Conservation (phyloP, 495 filamentous ascomycete species). For the Penicillium canescens region DNA sequence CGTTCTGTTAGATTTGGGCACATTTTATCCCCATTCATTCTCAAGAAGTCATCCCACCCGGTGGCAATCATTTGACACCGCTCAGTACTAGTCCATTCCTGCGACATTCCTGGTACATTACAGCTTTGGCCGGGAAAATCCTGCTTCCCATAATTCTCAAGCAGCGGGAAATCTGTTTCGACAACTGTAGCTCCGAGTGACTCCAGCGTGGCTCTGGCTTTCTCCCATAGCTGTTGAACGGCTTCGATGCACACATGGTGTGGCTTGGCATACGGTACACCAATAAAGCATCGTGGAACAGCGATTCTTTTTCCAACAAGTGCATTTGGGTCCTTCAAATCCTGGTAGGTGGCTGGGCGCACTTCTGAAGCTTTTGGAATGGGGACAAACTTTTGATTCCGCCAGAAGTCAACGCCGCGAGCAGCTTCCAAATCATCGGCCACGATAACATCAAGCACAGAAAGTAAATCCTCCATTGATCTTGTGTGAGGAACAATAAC, state of each 20-base stretch:
- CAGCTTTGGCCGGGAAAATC: constrained; percentile 5
- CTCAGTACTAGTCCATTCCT: constrained; percentile 1
- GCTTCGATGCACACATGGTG: constrained; percentile 3
- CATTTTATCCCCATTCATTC: constrained; percentile 5
- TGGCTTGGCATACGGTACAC: background rate
- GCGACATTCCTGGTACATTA: background rate
- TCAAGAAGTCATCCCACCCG: constrained; percentile 18
- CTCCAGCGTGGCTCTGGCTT: background rate
- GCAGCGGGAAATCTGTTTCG: constrained; percentile 6
- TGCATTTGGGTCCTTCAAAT: background rate
- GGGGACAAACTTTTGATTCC: constrained; percentile 12
- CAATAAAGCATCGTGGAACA: constrained; percentile 4
- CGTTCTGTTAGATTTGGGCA: background rate
- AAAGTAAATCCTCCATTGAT: constrained; percentile 14
- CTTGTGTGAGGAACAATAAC: constrained; percentile 15
- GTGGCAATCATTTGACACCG: constrained; percentile 14
- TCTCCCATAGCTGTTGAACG: constrained; percentile 6
- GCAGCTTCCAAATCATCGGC: constrained; percentile 1
- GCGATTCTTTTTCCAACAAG: constrained; percentile 5
- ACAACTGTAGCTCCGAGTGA: constrained; percentile 2
- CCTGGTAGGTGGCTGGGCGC: constrained; percentile 7
- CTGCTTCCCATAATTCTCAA: constrained; percentile 4
- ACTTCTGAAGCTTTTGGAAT: constrained; percentile 1
- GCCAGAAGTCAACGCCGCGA: constrained; percentile 12
- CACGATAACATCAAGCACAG: constrained; percentile 10